phyloP scores from a whole-genome alignment of 2,329 filamentous ascomycete genomes.

The Cladosporium sp. region DNA sequence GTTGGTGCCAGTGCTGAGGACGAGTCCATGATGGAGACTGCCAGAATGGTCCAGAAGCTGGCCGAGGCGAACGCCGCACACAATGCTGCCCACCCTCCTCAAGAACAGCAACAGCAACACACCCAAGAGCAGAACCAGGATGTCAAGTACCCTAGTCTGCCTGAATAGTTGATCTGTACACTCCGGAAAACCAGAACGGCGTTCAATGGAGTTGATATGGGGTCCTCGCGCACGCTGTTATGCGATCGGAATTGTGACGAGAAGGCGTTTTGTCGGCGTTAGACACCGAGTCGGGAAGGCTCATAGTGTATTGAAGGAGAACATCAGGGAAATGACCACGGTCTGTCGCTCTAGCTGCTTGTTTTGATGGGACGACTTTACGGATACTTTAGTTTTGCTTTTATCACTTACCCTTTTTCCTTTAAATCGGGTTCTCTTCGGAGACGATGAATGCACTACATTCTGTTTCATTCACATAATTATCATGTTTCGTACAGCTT shows the following conservation, averaged over 20 bases:
- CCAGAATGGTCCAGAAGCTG: constrained; percentile 24
- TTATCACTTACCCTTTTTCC: not conserved
- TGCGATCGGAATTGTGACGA: not conserved
- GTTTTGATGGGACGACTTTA: not conserved
- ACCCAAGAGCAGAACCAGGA: not conserved
- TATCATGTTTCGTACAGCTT: no score
- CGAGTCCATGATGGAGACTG: constrained; percentile 15
- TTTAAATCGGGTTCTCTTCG: not conserved
- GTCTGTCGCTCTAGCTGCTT: not conserved
- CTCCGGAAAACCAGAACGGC: not conserved
- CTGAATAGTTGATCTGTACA: not conserved
- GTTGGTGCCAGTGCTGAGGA: constrained; percentile 15
- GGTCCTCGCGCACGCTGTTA: not conserved
- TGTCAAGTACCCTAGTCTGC: constrained; percentile 10
- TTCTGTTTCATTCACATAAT: not conserved
- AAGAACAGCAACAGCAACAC: not conserved
- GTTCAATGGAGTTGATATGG: not conserved
- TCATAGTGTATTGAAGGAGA: not conserved
- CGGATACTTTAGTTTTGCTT: not conserved
- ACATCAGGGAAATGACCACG: not conserved
- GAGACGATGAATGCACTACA: not conserved
- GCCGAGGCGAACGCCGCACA: constrained; percentile 12
- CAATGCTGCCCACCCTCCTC: constrained; percentile 1
- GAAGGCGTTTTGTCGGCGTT: constrained; percentile 8
- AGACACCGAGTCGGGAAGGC: not conserved